Percentiles rank a stretch among this genome's conserved stretches.
Conservation (phyloP, 1,284 basidiomycete genomes). For the Singerocomus rubriflavus region DNA sequence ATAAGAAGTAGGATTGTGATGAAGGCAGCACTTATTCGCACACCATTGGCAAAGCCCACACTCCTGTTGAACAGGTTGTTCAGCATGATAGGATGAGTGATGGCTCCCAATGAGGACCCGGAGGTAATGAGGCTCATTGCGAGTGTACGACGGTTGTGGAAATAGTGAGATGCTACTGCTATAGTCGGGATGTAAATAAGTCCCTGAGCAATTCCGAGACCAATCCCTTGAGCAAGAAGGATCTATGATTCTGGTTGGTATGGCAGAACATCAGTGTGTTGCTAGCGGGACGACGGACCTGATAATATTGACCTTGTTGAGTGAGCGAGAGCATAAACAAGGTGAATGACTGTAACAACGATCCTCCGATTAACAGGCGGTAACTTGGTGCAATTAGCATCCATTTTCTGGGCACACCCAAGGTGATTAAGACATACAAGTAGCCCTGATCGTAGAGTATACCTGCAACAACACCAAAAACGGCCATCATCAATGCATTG, state of each 20-base stretch:
- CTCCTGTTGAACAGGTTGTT: conserved; percentile 36
- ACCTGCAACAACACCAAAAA: conserved; percentile 17
- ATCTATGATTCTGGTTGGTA: conserved; percentile 19
- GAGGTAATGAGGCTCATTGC: conserved; percentile 34
- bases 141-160: conserved; percentile 31
- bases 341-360: conserved; percentile 23
- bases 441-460: conserved; percentile 30
- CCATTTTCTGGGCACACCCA: background rate
- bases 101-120: conserved; percentile 35
- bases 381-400: conserved; percentile 23
- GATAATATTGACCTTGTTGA: conserved; percentile 26
- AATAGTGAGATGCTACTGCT: conserved; percentile 36
- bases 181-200: conserved; percentile 31
- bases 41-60: conserved; percentile 30
- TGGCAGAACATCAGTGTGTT: background rate
- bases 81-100: conserved; percentile 38
- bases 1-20: conserved; percentile 26
- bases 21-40: conserved; percentile 32
- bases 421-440: conserved; percentile 23
- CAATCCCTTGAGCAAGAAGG: conserved; percentile 36
- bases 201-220: conserved; percentile 32
- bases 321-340: conserved; percentile 33
- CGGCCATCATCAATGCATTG: conserved; percentile 19
- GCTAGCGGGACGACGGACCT: conserved; percentile 11
- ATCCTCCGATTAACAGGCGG: conserved; percentile 28